Base-by-base conservation (phyloP, 2,329 filamentous ascomycete genomes). In the Beauveria medogensis region DNA sequence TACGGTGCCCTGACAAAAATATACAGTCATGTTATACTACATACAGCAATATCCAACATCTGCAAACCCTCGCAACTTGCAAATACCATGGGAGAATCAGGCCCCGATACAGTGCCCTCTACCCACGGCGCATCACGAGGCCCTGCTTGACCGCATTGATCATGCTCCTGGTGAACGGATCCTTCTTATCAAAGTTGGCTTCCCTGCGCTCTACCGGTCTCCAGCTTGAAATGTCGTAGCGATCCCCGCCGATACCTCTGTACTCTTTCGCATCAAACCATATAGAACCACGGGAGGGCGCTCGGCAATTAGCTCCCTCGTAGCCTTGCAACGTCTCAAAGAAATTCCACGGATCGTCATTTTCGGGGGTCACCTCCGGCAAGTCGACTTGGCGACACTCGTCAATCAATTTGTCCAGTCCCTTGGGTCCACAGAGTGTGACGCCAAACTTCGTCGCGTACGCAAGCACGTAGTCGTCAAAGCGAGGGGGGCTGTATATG, bases 381-480 rank as follows among this genome's bases (percentile, higher is more conserved):
- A 55, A 22, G 6, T 44, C 9, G 12, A 55, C 52, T 8, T 43
- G 22, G 2, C 28, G 22, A 24, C 52, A 55, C 37, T 28, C 8
- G n/a, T 12, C 37, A 37, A 55, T 12, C 22, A 30, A 47, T 10
- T n/a, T 43, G 2, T 46, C 41, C 16, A 55, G 41, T 8, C 41
- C 41, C 41, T 30, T 55, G 18, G 54, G 40, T 6, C 54, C 41
- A 3, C 37, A 16, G 22, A 55, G 52, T 8, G 37, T 44, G 9
- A 55, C 28, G 37, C 9, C 24, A 22, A n/a, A 24, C 37, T 43
- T 26, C 3, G 30, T 44, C 16, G 52, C n/a, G 52, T 55, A 55
- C 22, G 52, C 52, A n/a, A 43, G 52, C 40, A 55, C 51, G 20
- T 54, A 54, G 51, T 54, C 51, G 51, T 54, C 51, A 18, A 43